Evolutionary conservation across 169 alveolate species (phyloP), one percentile per base, ranked within the genome.

Genomic region (Theileria parva): DNA sequence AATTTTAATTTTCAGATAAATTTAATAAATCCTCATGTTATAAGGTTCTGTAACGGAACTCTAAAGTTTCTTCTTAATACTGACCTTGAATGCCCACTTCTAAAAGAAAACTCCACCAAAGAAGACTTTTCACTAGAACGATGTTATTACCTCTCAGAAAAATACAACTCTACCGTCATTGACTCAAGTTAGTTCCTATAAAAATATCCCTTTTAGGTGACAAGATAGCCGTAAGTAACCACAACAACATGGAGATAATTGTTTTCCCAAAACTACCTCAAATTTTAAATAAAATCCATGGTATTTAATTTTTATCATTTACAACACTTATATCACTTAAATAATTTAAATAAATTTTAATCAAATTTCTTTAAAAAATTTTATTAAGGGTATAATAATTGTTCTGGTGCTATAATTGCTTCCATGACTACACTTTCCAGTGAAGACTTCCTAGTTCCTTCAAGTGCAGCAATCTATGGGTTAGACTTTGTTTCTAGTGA

Each of bases 381-480:
- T 30, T 27, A 32, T 8, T 12, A 7, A 15, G 73, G 88, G 88
- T 13, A 59, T 25, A 79, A 80, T 55, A 61, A 48, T 44, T 37
- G 68, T 44, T 30, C 83, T 13, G 88, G 88, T 8, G 88, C 79
- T n/a, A 37, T 80, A 15, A 66, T 73, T 19, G 88, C 88, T 0
- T 21, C 88, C 37, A 74, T 80, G 78, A 30, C 66, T 30, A 37
- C 88, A 23, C 64, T 59, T 19, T 74, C 81, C 6, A 55, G 83
- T 19, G 71, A 74, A 32, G 68, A 71, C 32, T 39, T 72, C 21
- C 74, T 80, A 37, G 60, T 44, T 13, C 77, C 77, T 12, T 44
- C 77, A 0, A 51, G 60, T 23, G 77, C 64, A 21, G 68, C 83
- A 53, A 61, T 65, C 21, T n/a, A 53, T 30, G 86, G 89, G 15